These are phyloP conservation scores for Metschnikowia henanensis DNA, from an alignment of 805 yeast species.

Conservation along the genomic window DNA sequence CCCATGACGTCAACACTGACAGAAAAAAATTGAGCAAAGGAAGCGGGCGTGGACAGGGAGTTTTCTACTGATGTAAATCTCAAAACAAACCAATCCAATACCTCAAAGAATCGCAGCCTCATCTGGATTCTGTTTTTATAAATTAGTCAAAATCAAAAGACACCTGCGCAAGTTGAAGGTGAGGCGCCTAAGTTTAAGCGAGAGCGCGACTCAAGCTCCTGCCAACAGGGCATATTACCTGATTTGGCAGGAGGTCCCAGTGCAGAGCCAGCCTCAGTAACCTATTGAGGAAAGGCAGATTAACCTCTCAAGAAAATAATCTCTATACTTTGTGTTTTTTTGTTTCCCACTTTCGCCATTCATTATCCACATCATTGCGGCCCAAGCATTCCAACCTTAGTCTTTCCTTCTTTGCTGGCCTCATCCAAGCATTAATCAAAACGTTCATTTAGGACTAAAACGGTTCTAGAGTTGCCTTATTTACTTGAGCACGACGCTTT, in stretches of 20 bases:
- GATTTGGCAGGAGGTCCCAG: background rate
- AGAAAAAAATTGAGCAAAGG: background rate
- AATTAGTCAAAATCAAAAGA: background rate
- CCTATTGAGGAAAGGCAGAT: background rate
- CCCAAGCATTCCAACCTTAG: background rate
- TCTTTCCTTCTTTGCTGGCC: background rate
- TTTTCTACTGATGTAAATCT: too few relatives aligned
- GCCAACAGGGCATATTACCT: constrained; percentile 3
- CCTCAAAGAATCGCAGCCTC: too few relatives aligned
- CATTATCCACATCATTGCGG: background rate
- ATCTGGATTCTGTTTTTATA: too few relatives aligned
- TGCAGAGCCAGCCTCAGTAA: constrained; percentile 6
- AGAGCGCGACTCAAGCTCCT: constrained; percentile 6
- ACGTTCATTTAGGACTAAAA: too few relatives aligned
- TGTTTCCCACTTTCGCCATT: background rate
- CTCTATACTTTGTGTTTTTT: too few relatives aligned
- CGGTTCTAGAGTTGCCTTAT: background rate
- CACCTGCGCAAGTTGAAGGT: background rate
- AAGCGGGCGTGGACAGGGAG: too few relatives aligned
- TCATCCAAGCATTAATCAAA: too few relatives aligned
- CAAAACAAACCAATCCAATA: too few relatives aligned
- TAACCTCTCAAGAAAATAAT: background rate
- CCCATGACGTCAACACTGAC: background rate
- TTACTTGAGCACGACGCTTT: background rate
- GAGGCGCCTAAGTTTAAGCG: background rate